Evolutionary conservation across 441 rosid genomes (phyloP).

Genomic region (Arabidopsis hybrid): DNA sequence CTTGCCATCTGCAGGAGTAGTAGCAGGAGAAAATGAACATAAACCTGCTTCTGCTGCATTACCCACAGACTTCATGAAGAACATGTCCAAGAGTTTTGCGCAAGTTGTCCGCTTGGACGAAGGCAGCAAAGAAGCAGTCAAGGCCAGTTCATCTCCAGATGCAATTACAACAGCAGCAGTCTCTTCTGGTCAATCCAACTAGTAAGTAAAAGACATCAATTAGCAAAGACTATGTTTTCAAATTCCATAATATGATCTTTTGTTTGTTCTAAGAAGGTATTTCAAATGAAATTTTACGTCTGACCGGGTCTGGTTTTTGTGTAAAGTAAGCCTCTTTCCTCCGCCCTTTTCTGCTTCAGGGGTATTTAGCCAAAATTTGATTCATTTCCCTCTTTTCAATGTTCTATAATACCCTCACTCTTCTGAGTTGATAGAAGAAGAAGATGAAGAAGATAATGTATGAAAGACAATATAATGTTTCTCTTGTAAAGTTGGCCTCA

Average conservation of each 20-base stretch:
- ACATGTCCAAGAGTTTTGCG: slow-evolving; percentile 66
- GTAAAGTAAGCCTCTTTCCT: slow-evolving; percentile 54
- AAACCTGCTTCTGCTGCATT: slow-evolving; percentile 49
- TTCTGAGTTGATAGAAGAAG: slow-evolving; percentile 45
- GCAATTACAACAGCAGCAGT: slow-evolving; percentile 36
- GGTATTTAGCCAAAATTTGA: slow-evolving; percentile 41
- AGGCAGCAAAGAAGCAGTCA: slow-evolving; percentile 52
- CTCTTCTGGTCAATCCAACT: slow-evolving; percentile 52
- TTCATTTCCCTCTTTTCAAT: slow-evolving; percentile 42
- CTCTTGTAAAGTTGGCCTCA: slow-evolving; percentile 56
- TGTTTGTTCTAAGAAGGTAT: slow-evolving; percentile 50
- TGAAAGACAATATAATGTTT: slow-evolving; percentile 45
- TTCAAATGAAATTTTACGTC: slow-evolving; percentile 40
- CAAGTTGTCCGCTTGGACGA: slow-evolving; percentile 62
- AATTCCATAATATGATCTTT: slow-evolving; percentile 41
- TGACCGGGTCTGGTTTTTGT: slow-evolving; percentile 48
- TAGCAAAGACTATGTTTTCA: slow-evolving; percentile 44
- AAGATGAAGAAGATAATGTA: slow-evolving; percentile 43
- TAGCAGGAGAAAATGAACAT: slow-evolving; percentile 58
- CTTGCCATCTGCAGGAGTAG: slow-evolving; percentile 51
- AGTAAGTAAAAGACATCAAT: slow-evolving; percentile 49
- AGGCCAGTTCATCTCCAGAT: slow-evolving; percentile 42
- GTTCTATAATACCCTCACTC: slow-evolving; percentile 37
- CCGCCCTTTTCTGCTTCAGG: slow-evolving; percentile 39
- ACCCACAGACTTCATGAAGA: slow-evolving; percentile 58